phyloP scores from a whole-genome alignment of 176 grass and related monocot genomes.

The Carex parvula region DNA sequence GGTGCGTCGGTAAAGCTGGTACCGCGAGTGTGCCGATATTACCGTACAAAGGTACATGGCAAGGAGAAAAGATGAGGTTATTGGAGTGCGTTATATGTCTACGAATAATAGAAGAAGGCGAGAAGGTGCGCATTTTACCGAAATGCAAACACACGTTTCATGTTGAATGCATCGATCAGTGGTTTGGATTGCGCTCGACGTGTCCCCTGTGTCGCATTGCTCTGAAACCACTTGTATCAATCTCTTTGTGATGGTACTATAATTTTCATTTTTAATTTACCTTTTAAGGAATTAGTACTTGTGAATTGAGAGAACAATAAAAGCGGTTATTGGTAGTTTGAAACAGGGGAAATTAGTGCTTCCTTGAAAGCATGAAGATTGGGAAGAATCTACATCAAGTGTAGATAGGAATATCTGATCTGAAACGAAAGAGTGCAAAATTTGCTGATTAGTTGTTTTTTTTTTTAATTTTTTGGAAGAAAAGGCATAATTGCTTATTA shows the following conservation, averaged over 20 bases:
- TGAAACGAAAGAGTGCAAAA: neutral
- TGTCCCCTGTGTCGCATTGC: conserved; percentile 52
- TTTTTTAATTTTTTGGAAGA: no score
- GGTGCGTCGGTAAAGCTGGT: conserved; percentile 14
- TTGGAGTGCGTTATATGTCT: conserved; percentile 62
- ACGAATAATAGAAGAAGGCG: conserved; percentile 39
- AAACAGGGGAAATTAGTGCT: neutral
- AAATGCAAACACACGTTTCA: conserved; percentile 66
- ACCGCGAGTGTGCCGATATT: conserved; percentile 24
- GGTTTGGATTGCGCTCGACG: conserved; percentile 47
- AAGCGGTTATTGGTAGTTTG: neutral
- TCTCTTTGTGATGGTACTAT: neutral
- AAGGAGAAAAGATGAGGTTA: neutral
- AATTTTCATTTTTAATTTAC: neutral
- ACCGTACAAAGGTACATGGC: neutral
- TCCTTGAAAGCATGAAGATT: neutral
- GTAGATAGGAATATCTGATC: neutral
- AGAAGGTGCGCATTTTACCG: conserved; percentile 49
- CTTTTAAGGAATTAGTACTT: neutral
- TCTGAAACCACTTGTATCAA: conserved; percentile 3
- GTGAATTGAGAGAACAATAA: neutral
- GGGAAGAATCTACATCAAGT: neutral
- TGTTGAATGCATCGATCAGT: conserved; percentile 51
- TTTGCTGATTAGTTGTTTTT: neutral
- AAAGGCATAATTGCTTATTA: no score